Evolutionary conservation across 2,329 filamentous ascomycete species (phyloP).

Genomic region (Rosellinia necatrix): DNA sequence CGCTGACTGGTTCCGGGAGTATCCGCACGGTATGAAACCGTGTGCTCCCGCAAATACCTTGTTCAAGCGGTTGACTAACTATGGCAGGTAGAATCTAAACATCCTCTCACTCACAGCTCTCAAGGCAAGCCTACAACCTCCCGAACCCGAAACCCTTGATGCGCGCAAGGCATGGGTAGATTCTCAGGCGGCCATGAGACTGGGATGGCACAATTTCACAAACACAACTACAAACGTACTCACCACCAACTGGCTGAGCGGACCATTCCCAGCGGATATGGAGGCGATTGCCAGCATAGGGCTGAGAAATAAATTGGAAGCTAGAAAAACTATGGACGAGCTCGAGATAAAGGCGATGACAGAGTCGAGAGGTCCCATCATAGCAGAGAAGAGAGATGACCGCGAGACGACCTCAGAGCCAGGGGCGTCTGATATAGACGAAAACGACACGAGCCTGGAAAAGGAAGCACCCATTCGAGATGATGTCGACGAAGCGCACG

Average conservation of each 20-base stretch:
- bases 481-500: neutral
- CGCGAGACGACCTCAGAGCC: neutral
- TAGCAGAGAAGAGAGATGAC: neutral
- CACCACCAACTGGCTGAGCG: neutral
- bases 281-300: neutral
- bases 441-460: neutral
- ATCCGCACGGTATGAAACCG: neutral
- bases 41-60: no score
- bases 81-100: neutral
- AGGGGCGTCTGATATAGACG: neutral
- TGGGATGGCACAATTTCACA: neutral
- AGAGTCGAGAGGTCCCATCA: neutral
- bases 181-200: neutral
- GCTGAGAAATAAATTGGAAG: neutral
- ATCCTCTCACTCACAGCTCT: conserved; percentile 6
- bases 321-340: neutral
- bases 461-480: neutral
- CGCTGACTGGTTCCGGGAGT: neutral
- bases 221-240: neutral
- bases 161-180: conserved; percentile 3
- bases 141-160: conserved; percentile 1
- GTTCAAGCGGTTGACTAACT: neutral
- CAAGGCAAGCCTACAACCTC: neutral
- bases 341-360: neutral
- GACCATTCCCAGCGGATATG: no score